These are phyloP conservation scores for Tylopilus sp. DNA, from an alignment of 768 basidiomycete genomes.

Conservation along the genomic window DNA sequence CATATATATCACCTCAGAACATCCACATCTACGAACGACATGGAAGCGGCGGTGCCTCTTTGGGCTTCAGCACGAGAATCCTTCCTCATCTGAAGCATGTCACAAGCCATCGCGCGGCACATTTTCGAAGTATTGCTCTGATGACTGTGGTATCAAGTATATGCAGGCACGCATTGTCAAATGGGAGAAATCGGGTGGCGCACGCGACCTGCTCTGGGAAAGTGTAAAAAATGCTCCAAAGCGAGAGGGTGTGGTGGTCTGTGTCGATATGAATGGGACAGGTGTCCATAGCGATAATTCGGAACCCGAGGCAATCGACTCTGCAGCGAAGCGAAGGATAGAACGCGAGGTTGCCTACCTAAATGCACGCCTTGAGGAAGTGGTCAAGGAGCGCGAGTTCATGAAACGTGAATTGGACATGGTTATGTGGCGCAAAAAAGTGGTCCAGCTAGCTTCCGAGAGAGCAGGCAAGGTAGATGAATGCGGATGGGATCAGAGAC, in stretches of 20 bases:
- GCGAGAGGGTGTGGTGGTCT: conserved; percentile 66
- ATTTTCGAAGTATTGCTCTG: conserved; percentile 90
- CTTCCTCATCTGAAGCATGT: conserved; percentile 63
- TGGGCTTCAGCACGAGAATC: conserved; percentile 61
- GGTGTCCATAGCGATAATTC: conserved; percentile 11
- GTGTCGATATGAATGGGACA: conserved; percentile 32
- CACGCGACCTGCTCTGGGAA: conserved; percentile 67
- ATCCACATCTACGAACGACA: conserved; percentile 63
- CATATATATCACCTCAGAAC: conserved; percentile 38
- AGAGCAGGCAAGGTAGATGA: conserved; percentile 61
- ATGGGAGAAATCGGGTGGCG: conserved; percentile 62
- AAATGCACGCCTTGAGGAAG: conserved; percentile 48
- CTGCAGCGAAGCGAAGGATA: conserved; percentile 42
- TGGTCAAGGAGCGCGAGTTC: conserved; percentile 59
- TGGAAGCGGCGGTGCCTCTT: conserved; percentile 79
- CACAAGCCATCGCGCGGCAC: conserved; percentile 76
- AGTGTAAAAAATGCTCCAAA: conserved; percentile 65
- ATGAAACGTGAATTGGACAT: conserved; percentile 69
- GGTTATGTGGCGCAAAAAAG: conserved; percentile 64
- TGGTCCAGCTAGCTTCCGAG: conserved; percentile 64
- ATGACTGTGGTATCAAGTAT: conserved; percentile 77
- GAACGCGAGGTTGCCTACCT: conserved; percentile 58
- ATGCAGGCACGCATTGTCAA: conserved; percentile 62
- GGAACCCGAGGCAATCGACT: conserved; percentile 21
- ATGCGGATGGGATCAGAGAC: conserved; percentile 88